Conservation (phyloP, 2,329 filamentous ascomycete species). For the Septoria linicola region DNA sequence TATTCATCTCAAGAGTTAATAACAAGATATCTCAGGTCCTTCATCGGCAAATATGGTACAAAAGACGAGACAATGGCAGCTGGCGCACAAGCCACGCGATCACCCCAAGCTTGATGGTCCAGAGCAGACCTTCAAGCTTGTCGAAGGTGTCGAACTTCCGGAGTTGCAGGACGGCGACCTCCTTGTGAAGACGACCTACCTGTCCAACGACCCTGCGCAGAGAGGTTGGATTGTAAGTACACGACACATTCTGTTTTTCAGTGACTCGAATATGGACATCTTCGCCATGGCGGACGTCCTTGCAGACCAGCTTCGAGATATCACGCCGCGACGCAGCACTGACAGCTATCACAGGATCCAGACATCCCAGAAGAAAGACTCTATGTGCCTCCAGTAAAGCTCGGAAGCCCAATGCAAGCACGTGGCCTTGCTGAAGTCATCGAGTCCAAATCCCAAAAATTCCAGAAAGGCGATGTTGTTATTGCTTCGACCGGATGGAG, state of each 20-base stretch:
- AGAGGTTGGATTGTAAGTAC: slow-evolving; percentile 47
- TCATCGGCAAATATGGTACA: slow-evolving; percentile 57
- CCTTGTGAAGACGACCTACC: slow-evolving; percentile 48
- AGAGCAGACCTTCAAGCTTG: slow-evolving; percentile 44
- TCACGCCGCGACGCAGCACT: no score
- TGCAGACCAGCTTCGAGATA: no score
- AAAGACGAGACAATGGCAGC: slow-evolving; percentile 45
- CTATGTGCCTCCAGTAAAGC: slow-evolving; percentile 48
- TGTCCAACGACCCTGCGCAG: slow-evolving; percentile 57
- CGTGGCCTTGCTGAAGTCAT: slow-evolving; percentile 42
- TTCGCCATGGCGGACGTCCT: no score
- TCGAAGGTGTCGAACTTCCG: slow-evolving; percentile 32
- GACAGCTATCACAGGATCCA: slow-evolving; percentile 23
- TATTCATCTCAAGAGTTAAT: no score
- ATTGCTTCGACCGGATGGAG: slow-evolving; percentile 40
- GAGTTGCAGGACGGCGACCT: slow-evolving; percentile 42
- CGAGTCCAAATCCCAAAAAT: slow-evolving; percentile 36
- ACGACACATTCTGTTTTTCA: no score
- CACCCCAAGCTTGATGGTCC: slow-evolving; percentile 41
- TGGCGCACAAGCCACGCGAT: slow-evolving; percentile 43
- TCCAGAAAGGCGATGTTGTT: slow-evolving; percentile 41
- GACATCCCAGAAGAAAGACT: slow-evolving; percentile 40
- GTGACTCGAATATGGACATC: no score
- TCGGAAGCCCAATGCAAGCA: slow-evolving; percentile 43
- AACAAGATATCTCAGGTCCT: neutral